phyloP scores from a whole-genome alignment of 2,329 filamentous ascomycete genomes.

The Hawksworthiomyces lignivorus region DNA sequence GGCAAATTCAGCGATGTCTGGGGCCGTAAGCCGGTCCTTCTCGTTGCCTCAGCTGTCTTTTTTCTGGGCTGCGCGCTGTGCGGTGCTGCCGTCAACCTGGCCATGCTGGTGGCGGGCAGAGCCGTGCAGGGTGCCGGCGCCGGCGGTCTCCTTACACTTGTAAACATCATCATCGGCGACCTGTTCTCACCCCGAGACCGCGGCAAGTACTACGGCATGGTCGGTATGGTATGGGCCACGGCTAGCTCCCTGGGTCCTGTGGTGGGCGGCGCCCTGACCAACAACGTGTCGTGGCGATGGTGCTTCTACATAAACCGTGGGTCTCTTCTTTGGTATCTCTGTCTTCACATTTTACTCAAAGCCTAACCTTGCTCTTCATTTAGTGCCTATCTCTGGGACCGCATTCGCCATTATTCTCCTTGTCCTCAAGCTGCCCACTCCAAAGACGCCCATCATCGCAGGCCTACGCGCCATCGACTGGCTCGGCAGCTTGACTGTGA shows the following conservation, averaged over 20 bases:
- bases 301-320: slow-evolving; percentile 57
- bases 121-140: slow-evolving; percentile 51
- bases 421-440: slow-evolving; percentile 60
- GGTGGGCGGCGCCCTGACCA: slow-evolving; percentile 16
- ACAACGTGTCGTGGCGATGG: slow-evolving; percentile 50
- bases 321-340: not conserved
- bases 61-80: slow-evolving; percentile 47
- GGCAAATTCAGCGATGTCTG: slow-evolving; percentile 54
- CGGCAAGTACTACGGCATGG: slow-evolving; percentile 17
- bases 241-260: slow-evolving; percentile 15
- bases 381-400: slow-evolving; percentile 26
- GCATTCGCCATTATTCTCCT: slow-evolving; percentile 45
- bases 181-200: slow-evolving; percentile 17
- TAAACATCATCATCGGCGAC: slow-evolving; percentile 52
- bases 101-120: slow-evolving; percentile 46
- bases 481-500: slow-evolving; percentile 38
- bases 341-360: not conserved
- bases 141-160: slow-evolving; percentile 50
- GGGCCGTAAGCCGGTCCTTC: slow-evolving; percentile 47
- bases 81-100: slow-evolving; percentile 41
- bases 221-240: slow-evolving; percentile 17
- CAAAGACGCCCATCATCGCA: slow-evolving; percentile 51
- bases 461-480: slow-evolving; percentile 60
- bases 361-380: not conserved
- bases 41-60: slow-evolving; percentile 44